Evolutionary conservation across 257 asterid species (phyloP).

Genomic region (Phtheirospermum japonicum): DNA sequence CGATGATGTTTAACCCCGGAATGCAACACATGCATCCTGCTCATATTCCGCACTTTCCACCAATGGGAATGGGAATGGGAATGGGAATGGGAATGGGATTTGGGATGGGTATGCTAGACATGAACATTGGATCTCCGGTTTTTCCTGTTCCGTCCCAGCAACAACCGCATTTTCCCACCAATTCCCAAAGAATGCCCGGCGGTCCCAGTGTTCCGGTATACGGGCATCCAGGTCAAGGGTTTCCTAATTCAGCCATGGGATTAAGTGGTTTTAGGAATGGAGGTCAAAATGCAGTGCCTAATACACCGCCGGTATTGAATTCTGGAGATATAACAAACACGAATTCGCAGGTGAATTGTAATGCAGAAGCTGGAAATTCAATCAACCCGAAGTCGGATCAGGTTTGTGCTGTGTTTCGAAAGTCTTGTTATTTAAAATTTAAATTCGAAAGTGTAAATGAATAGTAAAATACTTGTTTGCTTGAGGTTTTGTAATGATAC

Average conservation of each 20-base stretch:
- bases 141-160: constrained; percentile 55
- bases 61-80: constrained; percentile 69
- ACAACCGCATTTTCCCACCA: constrained; percentile 41
- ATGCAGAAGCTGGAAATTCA: constrained; percentile 42
- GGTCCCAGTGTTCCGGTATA: constrained; percentile 44
- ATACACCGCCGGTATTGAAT: constrained; percentile 36
- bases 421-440: no score
- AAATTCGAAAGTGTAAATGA: no score
- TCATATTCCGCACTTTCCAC: constrained; percentile 61
- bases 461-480: no score
- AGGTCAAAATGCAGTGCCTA: constrained; percentile 32
- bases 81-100: constrained; percentile 68
- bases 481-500: no score
- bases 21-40: constrained; percentile 70
- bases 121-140: constrained; percentile 56
- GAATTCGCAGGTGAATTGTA: constrained; percentile 31
- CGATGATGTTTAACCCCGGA: constrained; percentile 72
- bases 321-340: constrained; percentile 30
- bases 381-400: constrained; percentile 36
- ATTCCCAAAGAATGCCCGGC: constrained; percentile 53
- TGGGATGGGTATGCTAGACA: constrained; percentile 67
- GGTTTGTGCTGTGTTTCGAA: no score
- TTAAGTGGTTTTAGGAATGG: background rate
- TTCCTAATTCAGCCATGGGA: constrained; percentile 45
- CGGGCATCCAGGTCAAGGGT: constrained; percentile 62